Conservation (phyloP, 768 basidiomycete genomes). For the Suillus tomentosus region DNA sequence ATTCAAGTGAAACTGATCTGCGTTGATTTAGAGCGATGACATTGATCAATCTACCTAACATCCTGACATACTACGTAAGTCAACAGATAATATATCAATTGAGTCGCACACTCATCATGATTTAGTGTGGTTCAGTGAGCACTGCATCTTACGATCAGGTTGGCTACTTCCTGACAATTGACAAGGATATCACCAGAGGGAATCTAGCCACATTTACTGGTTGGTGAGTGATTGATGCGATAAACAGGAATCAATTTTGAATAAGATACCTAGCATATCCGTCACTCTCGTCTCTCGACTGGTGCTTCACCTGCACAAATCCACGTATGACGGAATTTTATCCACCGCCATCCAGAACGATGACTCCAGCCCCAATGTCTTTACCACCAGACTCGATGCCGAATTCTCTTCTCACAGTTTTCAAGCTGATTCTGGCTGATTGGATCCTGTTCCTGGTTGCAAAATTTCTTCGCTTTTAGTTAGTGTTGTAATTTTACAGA, state of each 20-base stretch:
- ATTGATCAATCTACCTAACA: background rate
- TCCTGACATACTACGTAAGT: background rate
- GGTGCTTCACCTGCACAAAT: constrained; percentile 55
- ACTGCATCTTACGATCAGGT: background rate
- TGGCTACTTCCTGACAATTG: constrained; percentile 5
- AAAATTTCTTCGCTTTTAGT: too few relatives aligned
- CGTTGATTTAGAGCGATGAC: background rate
- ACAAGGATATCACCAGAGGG: constrained; percentile 47
- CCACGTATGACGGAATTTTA: constrained; percentile 22
- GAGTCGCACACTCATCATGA: background rate
- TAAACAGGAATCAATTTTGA: background rate
- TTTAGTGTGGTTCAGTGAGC: constrained; percentile 3
- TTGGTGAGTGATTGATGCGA: constrained; percentile 35
- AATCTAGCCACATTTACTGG: constrained; percentile 51
- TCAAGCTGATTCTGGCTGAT: background rate
- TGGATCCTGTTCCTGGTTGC: background rate
- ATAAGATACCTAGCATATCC: constrained; percentile 40
- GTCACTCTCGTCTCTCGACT: constrained; percentile 56
- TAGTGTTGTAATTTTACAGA: too few relatives aligned
- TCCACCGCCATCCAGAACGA: background rate
- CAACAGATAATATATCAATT: background rate
- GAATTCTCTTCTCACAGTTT: too few relatives aligned
- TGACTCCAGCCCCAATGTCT: background rate
- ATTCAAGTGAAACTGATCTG: background rate
- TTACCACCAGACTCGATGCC: background rate